phyloP scores from a whole-genome alignment of 2,329 filamentous ascomycete genomes.

The Paracamarosporium sp. region DNA sequence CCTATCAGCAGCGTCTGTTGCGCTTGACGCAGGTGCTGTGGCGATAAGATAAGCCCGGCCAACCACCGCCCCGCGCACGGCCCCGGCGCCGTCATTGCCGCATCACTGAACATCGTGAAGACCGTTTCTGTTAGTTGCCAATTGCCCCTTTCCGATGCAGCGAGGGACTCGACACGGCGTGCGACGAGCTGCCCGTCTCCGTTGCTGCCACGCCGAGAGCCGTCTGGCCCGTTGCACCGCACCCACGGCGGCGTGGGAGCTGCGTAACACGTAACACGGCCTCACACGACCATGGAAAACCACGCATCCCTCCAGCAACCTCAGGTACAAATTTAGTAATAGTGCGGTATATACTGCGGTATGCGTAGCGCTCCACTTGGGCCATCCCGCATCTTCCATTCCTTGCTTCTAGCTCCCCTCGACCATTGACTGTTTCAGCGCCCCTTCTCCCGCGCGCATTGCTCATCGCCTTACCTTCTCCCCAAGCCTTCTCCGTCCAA shows the following conservation, averaged over 20 bases:
- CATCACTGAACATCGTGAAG: constrained; percentile 22
- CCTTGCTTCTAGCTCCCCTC: background rate
- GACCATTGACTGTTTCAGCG: too few relatives aligned
- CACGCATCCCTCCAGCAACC: background rate
- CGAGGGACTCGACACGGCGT: background rate
- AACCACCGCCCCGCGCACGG: constrained; percentile 23
- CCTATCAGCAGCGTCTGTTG: constrained; percentile 6
- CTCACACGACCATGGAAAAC: constrained; percentile 16
- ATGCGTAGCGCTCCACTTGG: background rate
- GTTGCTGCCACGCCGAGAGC: background rate
- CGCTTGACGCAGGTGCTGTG: constrained; percentile 13
- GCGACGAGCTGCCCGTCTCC: background rate
- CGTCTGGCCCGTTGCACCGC: constrained; percentile 8
- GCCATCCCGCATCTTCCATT: background rate
- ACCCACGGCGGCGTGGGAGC: background rate
- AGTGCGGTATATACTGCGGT: background rate
- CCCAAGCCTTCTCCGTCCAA: constrained; percentile 17
- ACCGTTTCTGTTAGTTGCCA: constrained; percentile 37
- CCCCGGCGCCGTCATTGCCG: constrained; percentile 33
- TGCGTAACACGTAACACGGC: constrained; percentile 18
- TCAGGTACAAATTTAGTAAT: background rate
- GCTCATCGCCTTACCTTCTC: constrained; percentile 2
- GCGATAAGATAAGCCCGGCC: constrained; percentile 35
- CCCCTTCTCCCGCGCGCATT: background rate
- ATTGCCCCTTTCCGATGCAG: background rate